These are phyloP conservation scores for Orbilia javanica DNA, from an alignment of 2,329 filamentous ascomycete genomes.

Conservation along the genomic window DNA sequence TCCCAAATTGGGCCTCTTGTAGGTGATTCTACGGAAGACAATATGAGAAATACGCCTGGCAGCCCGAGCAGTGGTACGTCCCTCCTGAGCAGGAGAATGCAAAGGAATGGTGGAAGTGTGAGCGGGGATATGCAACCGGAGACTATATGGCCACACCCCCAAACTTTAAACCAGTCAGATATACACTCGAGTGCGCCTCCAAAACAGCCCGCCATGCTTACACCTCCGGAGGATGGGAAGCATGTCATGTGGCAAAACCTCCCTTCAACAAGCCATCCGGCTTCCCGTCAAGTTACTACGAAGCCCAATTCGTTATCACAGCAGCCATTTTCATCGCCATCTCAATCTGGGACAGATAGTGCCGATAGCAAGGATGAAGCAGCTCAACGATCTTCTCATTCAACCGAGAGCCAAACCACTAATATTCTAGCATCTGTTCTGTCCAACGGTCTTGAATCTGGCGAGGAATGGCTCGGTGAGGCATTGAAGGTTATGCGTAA, in stretches of 20 bases:
- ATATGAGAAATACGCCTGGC: constrained; percentile 35
- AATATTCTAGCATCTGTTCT: constrained; percentile 45
- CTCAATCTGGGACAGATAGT: constrained; percentile 20
- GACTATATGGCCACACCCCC: constrained; percentile 31
- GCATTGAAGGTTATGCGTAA: constrained; percentile 56
- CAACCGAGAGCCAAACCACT: constrained; percentile 22
- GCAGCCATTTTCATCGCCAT: constrained; percentile 15
- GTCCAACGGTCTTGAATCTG: constrained; percentile 48
- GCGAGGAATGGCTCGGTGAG: constrained; percentile 51
- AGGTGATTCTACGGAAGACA: constrained; percentile 9
- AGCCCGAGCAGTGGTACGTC: constrained; percentile 33
- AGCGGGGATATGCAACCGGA: constrained; percentile 44
- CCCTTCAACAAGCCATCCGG: constrained; percentile 17
- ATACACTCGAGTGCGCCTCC: constrained; percentile 31
- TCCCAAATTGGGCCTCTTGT: constrained; percentile 17
- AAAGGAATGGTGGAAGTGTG: constrained; percentile 42
- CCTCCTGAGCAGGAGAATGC: constrained; percentile 55
- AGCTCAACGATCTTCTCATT: not conserved
- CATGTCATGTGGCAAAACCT: constrained; percentile 43
- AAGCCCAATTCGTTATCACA: constrained; percentile 30
- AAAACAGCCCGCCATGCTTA: constrained; percentile 49
- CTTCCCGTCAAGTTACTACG: constrained; percentile 2
- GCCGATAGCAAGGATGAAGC: constrained; percentile 28
- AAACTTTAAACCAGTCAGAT: constrained; percentile 38
- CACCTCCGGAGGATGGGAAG: constrained; percentile 48